Percentiles rank a stretch among this genome's conserved stretches.
Conservation (phyloP, 2,329 filamentous ascomycete genomes). For the Xylaria sp. region DNA sequence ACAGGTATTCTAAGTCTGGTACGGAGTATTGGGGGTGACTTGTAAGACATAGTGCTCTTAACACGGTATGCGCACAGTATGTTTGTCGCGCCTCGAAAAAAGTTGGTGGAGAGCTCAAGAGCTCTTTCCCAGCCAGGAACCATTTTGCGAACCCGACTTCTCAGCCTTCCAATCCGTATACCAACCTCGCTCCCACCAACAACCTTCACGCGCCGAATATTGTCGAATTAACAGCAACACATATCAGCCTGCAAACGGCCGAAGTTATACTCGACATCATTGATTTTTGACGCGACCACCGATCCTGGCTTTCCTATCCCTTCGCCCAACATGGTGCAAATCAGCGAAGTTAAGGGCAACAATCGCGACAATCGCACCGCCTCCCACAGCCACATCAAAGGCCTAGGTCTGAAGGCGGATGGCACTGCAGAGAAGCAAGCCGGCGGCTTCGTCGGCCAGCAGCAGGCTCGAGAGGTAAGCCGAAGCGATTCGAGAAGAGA, state of each 20-base stretch:
- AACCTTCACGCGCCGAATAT: slow-evolving; percentile 22
- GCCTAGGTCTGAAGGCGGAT: slow-evolving; percentile 86
- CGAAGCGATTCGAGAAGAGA: neutral
- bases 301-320: slow-evolving; percentile 30
- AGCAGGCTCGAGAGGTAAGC: slow-evolving; percentile 83
- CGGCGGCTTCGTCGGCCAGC: slow-evolving; percentile 90
- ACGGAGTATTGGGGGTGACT: neutral
- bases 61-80: slow-evolving; percentile 41
- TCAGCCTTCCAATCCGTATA: slow-evolving; percentile 24
- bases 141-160: slow-evolving; percentile 37
- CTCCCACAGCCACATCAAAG: slow-evolving; percentile 97
- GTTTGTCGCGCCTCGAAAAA: slow-evolving; percentile 46
- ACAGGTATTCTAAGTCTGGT: neutral
- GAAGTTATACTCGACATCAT: neutral
- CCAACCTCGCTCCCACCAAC: slow-evolving; percentile 7
- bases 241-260: slow-evolving; percentile 1
- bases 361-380: slow-evolving; percentile 95
- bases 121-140: slow-evolving; percentile 38
- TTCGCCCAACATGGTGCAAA: slow-evolving; percentile 77
- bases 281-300: slow-evolving; percentile 10
- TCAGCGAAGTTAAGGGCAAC: slow-evolving; percentile 94
- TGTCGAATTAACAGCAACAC: neutral
- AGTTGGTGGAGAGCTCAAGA: slow-evolving; percentile 48
- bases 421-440: slow-evolving; percentile 83
- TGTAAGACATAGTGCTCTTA: slow-evolving; percentile 9